Base-by-base conservation (phyloP, 805 yeast genomes). In the Yamadazyma laniorum region DNA sequence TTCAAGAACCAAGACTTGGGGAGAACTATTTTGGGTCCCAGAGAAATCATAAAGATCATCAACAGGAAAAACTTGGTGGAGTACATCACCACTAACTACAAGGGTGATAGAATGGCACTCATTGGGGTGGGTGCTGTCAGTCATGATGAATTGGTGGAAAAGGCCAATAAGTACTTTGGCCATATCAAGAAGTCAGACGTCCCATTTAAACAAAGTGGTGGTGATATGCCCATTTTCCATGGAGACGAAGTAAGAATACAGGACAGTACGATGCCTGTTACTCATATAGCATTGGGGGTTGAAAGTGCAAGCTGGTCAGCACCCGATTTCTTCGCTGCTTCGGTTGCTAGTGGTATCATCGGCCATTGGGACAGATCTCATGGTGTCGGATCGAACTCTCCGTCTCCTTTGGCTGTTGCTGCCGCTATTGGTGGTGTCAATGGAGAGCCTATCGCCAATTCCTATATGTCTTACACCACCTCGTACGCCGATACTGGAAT, bases 281-380 rank as follows among this genome's bases (percentile, higher is more conserved):
- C 97, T 1, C 95, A 93, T 63, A 78, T 90, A 39, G 99, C 96
- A 4, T 67, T 93, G 37, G 93, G 96, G 9, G 82, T 93, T n/a
- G 98, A 93, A 70, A 98, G 99, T 52, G 96, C 90, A 17, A 83
- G 96, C 26, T 93, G 99, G 99, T 83, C 85, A 25, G 87, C 93
- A 2, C 88, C 95, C 8, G 97, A 93, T 60, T 93, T 90, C 66
- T 90, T 89, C 70, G 84, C 95, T 14, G 96, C 96, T 0, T 74
- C 95, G 27, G 95, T 91, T 1, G 95, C 97, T 5, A 97, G 93
- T 67, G 96, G 98, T 8, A 84, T 93, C 41, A 83, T 93, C 31
- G 99, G 99, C 26, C 86, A 89, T 53, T 93, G 98, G 98, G 98
- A 93, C 62, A 80, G 99, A 56, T 82, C 96, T 5, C 67, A 84